Evolutionary conservation across 1,284 basidiomycete genomes (phyloP).

Genomic region (Apiotrichum siamense): DNA sequence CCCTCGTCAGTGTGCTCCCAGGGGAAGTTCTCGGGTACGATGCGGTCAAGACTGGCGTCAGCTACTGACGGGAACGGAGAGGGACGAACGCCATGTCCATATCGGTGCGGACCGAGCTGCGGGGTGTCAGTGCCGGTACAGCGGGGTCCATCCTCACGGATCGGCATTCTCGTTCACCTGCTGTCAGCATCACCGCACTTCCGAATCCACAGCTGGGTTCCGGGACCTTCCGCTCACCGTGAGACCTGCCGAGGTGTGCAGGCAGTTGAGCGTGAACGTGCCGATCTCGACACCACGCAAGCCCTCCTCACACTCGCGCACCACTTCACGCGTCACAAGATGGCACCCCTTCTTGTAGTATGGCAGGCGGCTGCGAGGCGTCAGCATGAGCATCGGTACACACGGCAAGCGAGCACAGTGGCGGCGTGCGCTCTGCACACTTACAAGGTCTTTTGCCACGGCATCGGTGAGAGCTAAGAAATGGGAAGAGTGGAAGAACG

Average conservation of each 20-base stretch:
- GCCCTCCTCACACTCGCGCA: constrained; percentile 65
- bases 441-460: constrained; percentile 83
- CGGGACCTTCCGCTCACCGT: constrained; percentile 76
- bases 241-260: constrained; percentile 84
- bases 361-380: constrained; percentile 39
- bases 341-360: constrained; percentile 57
- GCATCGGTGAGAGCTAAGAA: constrained; percentile 54
- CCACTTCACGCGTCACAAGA: constrained; percentile 75
- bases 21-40: constrained; percentile 77
- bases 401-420: too few species aligned
- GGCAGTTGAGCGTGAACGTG: constrained; percentile 55
- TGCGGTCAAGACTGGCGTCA: constrained; percentile 57
- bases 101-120: constrained; percentile 29
- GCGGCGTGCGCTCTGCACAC: neutral
- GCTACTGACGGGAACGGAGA: too few species aligned
- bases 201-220: too few species aligned
- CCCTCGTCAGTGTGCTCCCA: constrained; percentile 90
- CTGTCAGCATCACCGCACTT: neutral
- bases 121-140: constrained; percentile 10
- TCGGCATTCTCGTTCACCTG: constrained; percentile 44
- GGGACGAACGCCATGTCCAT: constrained; percentile 7
- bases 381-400: neutral
- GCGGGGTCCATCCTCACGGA: constrained; percentile 30
- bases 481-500: neutral
- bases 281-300: constrained; percentile 62